Conservation (phyloP, 2,329 filamentous ascomycete species). For the Penicillium sclerotiorum region DNA sequence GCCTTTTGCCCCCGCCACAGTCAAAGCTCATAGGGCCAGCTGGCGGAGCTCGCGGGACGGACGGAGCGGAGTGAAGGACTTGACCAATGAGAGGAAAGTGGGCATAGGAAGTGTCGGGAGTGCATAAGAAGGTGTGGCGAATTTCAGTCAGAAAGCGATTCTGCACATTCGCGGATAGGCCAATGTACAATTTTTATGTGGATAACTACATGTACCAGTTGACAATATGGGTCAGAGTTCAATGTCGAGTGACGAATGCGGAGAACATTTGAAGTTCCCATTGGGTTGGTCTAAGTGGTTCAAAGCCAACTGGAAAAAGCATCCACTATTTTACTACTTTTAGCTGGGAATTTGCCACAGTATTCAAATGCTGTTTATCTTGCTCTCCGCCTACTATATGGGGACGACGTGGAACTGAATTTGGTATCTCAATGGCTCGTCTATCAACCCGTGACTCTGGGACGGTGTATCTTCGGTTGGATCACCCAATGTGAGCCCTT, state of each 20-base stretch:
- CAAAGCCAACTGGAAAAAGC: no score
- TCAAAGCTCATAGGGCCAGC: background rate
- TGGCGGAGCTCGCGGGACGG: slow-evolving; percentile 8
- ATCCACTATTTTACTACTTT: no score
- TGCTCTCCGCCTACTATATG: background rate
- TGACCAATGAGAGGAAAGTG: slow-evolving; percentile 3
- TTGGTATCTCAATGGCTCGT: background rate
- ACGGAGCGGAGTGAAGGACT: slow-evolving; percentile 3
- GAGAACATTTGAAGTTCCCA: no score
- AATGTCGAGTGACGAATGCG: no score
- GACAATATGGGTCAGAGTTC: no score
- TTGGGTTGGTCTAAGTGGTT: no score
- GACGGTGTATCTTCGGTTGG: no score
- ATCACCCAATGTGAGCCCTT: no score
- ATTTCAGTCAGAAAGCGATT: slow-evolving; percentile 13
- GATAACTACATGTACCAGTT: no score
- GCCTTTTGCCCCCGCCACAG: background rate
- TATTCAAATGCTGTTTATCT: no score
- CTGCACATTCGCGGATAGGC: slow-evolving; percentile 7
- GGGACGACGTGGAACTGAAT: background rate
- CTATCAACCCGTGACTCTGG: background rate
- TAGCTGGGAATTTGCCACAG: no score
- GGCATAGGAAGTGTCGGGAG: background rate
- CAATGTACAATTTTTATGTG: slow-evolving; percentile 1
- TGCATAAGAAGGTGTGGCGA: slow-evolving; percentile 22